phyloP scores from a whole-genome alignment of 169 alveolate genomes.

The Ichthyophthirius multifiliis region DNA sequence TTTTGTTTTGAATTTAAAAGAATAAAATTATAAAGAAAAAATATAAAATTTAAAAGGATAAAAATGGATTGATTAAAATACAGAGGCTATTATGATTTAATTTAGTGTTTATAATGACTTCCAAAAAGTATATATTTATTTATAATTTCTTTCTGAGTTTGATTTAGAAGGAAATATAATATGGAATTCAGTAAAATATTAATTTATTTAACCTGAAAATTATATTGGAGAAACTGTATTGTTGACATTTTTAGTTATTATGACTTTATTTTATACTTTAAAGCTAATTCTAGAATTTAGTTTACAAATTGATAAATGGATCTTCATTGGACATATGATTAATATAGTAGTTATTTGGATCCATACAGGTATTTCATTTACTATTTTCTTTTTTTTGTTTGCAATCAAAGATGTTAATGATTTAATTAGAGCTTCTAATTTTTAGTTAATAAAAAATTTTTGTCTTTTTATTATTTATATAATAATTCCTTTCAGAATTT shows the following conservation, averaged over 20 bases:
- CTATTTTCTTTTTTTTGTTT: not conserved
- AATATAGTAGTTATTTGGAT: not conserved
- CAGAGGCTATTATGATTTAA: not conserved
- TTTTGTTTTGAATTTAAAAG: not conserved
- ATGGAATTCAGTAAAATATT: not conserved
- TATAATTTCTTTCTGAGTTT: not conserved
- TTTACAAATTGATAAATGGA: not conserved
- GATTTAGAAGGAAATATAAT: not conserved
- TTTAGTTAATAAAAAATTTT: not conserved
- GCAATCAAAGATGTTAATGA: not conserved
- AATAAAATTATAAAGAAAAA: not conserved
- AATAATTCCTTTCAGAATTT: not conserved
- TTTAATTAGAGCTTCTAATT: not conserved
- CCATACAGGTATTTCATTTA: not conserved
- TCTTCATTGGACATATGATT: not conserved
- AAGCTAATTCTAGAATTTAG: not conserved
- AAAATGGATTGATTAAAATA: not conserved
- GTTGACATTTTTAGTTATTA: not conserved
- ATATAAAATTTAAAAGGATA: not conserved
- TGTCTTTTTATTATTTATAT: not conserved
- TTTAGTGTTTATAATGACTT: not conserved
- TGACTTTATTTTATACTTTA: not conserved
- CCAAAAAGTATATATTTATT: not conserved
- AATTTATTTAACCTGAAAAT: not conserved
- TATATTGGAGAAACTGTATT: not conserved